Evolutionary conservation across 805 yeast species (phyloP).

Genomic region (Candida gorgasii): DNA sequence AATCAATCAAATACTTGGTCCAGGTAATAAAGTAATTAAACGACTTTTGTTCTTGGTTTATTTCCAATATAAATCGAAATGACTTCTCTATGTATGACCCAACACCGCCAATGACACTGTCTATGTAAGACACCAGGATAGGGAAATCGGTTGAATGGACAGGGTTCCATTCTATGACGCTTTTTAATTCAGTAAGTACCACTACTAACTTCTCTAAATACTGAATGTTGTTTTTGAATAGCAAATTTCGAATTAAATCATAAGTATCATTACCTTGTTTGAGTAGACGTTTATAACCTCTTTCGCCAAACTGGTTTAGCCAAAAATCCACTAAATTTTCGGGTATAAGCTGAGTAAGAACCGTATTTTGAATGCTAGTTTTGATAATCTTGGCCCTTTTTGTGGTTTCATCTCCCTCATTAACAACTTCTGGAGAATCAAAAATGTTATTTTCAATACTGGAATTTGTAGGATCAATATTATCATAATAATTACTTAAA

Average conservation of each 20-base stretch:
- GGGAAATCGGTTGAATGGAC: constrained; percentile 11
- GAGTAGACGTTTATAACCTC: constrained; percentile 59
- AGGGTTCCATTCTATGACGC: constrained; percentile 38
- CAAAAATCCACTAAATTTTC: constrained; percentile 56
- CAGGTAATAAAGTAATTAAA: constrained; percentile 49
- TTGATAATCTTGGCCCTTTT: background rate
- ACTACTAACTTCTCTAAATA: constrained; percentile 57
- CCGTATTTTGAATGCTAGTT: constrained; percentile 42
- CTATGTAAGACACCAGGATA: constrained; percentile 8
- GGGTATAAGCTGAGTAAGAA: constrained; percentile 57
- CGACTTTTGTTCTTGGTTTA: constrained; percentile 47
- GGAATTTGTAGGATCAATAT: no score
- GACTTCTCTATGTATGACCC: constrained; percentile 30
- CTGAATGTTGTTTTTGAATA: constrained; percentile 53
- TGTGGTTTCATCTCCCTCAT: no score
- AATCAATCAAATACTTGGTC: constrained; percentile 38
- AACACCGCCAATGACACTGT: constrained; percentile 11
- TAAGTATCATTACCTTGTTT: constrained; percentile 51
- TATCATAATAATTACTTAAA: constrained; percentile 32
- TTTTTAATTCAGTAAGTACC: constrained; percentile 42
- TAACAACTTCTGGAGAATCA: background rate
- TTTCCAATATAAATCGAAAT: constrained; percentile 40
- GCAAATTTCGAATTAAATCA: constrained; percentile 48
- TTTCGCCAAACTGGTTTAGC: constrained; percentile 64
- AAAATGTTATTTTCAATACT: no score